These are phyloP conservation scores for Lizanozyma gosingica DNA, from an alignment of 1,139 yeast genomes.

Conservation along the genomic window DNA sequence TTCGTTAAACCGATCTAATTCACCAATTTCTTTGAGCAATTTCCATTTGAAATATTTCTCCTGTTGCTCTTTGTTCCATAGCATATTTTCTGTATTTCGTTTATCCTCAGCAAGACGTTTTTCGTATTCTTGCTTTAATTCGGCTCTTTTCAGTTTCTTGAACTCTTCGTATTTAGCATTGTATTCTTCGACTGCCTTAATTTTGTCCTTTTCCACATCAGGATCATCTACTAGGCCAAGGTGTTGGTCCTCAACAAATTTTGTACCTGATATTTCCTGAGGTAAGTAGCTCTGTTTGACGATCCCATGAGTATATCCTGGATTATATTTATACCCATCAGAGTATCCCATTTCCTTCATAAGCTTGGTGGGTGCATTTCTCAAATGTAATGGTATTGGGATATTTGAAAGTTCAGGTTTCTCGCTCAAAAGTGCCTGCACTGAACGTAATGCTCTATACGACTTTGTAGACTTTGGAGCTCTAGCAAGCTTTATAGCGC, in stretches of 20 bases:
- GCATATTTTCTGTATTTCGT: constrained; percentile 4
- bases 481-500: constrained; percentile 78
- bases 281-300: constrained; percentile 71
- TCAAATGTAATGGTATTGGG: constrained; percentile 69
- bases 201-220: constrained; percentile 14
- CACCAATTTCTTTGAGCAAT: background rate
- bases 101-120: constrained; percentile 1
- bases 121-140: constrained; percentile 7
- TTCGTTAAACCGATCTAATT: background rate
- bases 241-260: constrained; percentile 32
- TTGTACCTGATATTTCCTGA: constrained; percentile 28
- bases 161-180: constrained; percentile 20
- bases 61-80: constrained; percentile 3
- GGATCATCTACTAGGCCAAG: constrained; percentile 23
- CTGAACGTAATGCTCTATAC: constrained; percentile 65
- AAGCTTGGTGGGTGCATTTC: constrained; percentile 88
- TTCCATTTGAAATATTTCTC: constrained; percentile 1
- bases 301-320: constrained; percentile 61
- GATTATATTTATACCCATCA: constrained; percentile 80
- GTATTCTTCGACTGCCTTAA: constrained; percentile 15
- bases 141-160: constrained; percentile 11
- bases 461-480: constrained; percentile 83
- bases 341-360: constrained; percentile 89
- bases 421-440: constrained; percentile 37
- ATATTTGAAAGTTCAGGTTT: constrained; percentile 58